Evolutionary conservation across 192 early-diverging fungal genomes (phyloP).

Genomic region (Backusella macrospora): DNA sequence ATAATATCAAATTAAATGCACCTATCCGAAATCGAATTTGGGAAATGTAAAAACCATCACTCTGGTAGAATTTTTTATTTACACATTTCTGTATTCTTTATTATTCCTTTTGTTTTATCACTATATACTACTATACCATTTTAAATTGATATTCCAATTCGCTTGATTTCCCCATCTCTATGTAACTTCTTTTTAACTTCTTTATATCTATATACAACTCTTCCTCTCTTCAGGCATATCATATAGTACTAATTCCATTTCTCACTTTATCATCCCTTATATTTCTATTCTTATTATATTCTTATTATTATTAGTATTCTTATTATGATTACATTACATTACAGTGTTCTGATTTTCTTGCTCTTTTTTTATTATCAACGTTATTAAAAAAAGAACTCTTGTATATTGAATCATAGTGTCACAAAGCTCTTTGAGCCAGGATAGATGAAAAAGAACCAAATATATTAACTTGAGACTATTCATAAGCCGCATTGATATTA

Average conservation of each 20-base stretch:
- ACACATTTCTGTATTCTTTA: not conserved
- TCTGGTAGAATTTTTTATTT: not conserved
- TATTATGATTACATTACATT: not conserved
- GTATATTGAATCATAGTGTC: not conserved
- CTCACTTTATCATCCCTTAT: not conserved
- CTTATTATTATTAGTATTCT: not conserved
- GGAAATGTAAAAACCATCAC: not conserved
- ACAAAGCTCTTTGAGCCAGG: not conserved
- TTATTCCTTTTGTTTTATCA: not conserved
- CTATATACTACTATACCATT: not conserved
- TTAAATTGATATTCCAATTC: slow-evolving; percentile 7
- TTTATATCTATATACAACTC: not conserved
- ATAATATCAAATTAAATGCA: not conserved
- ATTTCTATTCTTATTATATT: not conserved
- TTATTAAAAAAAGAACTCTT: slow-evolving; percentile 9
- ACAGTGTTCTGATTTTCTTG: not conserved
- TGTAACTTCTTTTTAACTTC: not conserved
- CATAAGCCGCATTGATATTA: too few species aligned
- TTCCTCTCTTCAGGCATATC: not conserved
- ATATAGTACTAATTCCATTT: not conserved
- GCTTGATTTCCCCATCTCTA: not conserved
- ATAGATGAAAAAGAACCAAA: too few species aligned
- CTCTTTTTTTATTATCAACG: not conserved
- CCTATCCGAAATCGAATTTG: not conserved
- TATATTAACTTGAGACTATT: too few species aligned